Evolutionary conservation across 2,329 filamentous ascomycete genomes (phyloP).

Genomic region (Ambrosiella cleistominuta): DNA sequence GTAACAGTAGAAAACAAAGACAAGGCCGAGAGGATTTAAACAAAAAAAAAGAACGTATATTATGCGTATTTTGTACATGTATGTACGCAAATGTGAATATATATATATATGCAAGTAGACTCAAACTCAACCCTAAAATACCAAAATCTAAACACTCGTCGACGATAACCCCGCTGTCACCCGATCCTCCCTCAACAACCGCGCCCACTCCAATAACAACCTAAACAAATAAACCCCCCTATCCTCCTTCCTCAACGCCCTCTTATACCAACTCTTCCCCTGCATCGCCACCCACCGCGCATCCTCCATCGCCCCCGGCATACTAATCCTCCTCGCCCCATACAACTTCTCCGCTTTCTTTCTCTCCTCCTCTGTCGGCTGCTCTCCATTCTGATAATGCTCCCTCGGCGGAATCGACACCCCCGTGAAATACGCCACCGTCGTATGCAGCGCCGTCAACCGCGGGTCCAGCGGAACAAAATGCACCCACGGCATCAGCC

Average conservation of each 20-base stretch:
- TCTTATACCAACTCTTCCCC: constrained; percentile 53
- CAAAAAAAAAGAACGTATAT: neutral
- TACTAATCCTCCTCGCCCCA: constrained; percentile 12
- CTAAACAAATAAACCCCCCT: constrained; percentile 54
- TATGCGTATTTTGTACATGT: neutral
- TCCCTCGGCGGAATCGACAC: constrained; percentile 19
- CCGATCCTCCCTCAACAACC: constrained; percentile 47
- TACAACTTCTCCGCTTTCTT: constrained; percentile 28
- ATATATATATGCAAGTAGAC: neutral
- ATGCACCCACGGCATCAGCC: constrained; percentile 59
- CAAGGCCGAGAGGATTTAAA: too few species aligned
- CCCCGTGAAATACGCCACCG: constrained; percentile 56
- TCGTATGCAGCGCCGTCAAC: constrained; percentile 56
- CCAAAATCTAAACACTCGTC: neutral
- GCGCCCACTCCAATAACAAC: constrained; percentile 45
- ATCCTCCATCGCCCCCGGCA: constrained; percentile 24
- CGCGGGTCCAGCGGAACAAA: constrained; percentile 63
- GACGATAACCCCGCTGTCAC: neutral
- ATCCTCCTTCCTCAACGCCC: constrained; percentile 54
- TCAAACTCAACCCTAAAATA: neutral
- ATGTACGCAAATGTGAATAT: neutral
- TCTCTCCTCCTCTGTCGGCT: constrained; percentile 25
- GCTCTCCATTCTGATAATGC: constrained; percentile 18
- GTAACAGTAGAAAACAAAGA: too few species aligned
- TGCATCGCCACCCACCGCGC: constrained; percentile 46